Evolutionary conservation across 2,329 filamentous ascomycete genomes (phyloP), one percentile per base, ranked within the genome.

Genomic region (Lecanicillium sp.): DNA sequence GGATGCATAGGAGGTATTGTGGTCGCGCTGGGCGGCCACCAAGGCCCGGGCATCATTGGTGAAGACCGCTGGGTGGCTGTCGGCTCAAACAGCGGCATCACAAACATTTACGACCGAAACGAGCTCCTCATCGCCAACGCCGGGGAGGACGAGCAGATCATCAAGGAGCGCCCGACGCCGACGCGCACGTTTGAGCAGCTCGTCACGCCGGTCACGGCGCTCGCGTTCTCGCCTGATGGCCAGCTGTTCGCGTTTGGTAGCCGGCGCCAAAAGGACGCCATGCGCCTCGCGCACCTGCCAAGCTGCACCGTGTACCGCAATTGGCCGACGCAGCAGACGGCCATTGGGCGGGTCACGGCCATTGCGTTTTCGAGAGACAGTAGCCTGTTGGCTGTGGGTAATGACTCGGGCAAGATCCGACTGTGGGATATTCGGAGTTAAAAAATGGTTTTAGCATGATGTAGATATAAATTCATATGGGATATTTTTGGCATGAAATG

Each of bases 241-340:
- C 92, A 98, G 64, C 66, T 97, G 36, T 65, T 98, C 49, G 87
- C 81, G 0, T 88, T 97, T 68, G 85, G 80, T 29, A 94, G 86
- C 61, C 77, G 77, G 45, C 84, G 84, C 73, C 94, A 95, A 72
- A 83, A 83, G 57, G 88, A 96, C 62, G 87, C 89, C 1, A 65
- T 98, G 58, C 74, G 84, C 53, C 65, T 98, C 48, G 87, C 90
- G 22, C 92, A 98, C 61, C 65, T 98, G 49, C 89, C 90, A 1
- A 89, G 78, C 49, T 95, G 88, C 60, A 95, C 88, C 2, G 87
- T 97, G 15, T 98, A 92, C 71, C 80, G 82, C 53, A 98, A 98
- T 62, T 98, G 92, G 92, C 92, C 92, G 17, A 98, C 90, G 39
- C 77, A 80, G 46, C 81, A 84, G 58, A 98, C 92, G 41, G 88